Base-by-base conservation (phyloP, 768 basidiomycete genomes). In the Pulveroboletus frians region DNA sequence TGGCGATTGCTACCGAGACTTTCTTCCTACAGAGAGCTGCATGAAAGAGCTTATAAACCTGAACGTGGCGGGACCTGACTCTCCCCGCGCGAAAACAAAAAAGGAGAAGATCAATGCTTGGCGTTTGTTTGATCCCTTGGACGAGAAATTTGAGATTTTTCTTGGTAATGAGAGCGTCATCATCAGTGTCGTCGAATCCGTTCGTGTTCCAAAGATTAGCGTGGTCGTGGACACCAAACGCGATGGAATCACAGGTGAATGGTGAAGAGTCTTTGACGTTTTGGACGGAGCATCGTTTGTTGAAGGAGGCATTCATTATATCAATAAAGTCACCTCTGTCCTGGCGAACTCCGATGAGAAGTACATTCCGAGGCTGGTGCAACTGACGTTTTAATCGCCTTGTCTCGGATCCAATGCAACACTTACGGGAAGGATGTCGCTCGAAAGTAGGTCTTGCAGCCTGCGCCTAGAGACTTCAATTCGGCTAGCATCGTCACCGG, bases 21-120 rank as follows among this genome's bases (percentile, higher is more conserved):
- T 64, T 65, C 45, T 53, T 58, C 36, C 57, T 52, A 30, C 64
- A 71, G 9, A 71, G 59, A 14, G 61, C 63, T 9, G 56, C 55
- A 20, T 54, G 43, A 38, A 72, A 71, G 23, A 69, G 39, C 23
- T 60, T 53, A 39, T 70, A 71, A 39, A 61, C 68, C 35, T 54
- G 57, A 36, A 53, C 9, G 31, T 58, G 56, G 26, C 47, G 53
- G 9, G 50, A 7, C 37, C 46, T 61, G 14, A 52, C 51, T 46
- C 61, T 61, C 29, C 59, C 53, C 9, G 54, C 60, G 27, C 61
- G 62, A 14, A 70, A 54, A 50, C 65, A 67, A 46, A 61, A 60
- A 11, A 66, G 36, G 26, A 68, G 56, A 13, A 68, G 62, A 14
- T 62, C 51, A 9, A 62, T 46, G 13, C 60, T 49, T 3, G 47